A percentile compares a stretch with the other conserved stretches of the same genome.
Evolutionary conservation across 164 flowering plant species (phyloP).

Genomic region (Vitis cinerea): DNA sequence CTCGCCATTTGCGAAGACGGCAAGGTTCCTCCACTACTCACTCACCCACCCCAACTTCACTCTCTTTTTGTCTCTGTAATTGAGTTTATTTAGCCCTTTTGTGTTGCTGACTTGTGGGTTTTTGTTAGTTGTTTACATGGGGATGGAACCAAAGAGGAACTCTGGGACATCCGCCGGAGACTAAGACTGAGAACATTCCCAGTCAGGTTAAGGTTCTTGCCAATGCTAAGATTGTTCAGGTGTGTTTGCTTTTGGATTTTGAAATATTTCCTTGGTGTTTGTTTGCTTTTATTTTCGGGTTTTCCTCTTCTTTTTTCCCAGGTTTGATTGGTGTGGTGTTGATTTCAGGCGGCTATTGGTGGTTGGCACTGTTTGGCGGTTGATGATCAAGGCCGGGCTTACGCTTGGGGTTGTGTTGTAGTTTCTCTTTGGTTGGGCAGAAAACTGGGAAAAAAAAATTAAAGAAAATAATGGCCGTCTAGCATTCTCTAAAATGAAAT

Average conservation of each 20-base stretch:
- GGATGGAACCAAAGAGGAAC: constrained; percentile 99
- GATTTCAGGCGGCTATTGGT: constrained; percentile 94
- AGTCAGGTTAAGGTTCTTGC: constrained; percentile 85
- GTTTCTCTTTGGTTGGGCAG: neutral
- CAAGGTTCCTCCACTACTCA: constrained; percentile 43
- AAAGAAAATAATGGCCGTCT: too few relatives aligned
- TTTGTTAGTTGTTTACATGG: constrained; percentile 87
- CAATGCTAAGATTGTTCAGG: constrained; percentile 89
- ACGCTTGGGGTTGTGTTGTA: constrained; percentile 86
- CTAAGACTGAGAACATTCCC: constrained; percentile 85
- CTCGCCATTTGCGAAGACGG: constrained; percentile 94
- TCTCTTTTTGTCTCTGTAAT: neutral
- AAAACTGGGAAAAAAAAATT: neutral
- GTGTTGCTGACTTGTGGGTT: constrained; percentile 1
- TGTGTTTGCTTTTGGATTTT: constrained; percentile 16
- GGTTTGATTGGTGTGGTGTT: neutral
- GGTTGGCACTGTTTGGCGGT: constrained; percentile 99
- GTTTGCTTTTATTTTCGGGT: neutral
- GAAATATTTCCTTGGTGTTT: neutral
- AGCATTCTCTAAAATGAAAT: too few relatives aligned
- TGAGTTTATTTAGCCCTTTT: neutral
- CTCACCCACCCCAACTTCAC: neutral
- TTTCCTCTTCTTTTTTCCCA: neutral
- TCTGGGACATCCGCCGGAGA: constrained; percentile 86
- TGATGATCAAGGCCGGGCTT: constrained; percentile 93